These are phyloP conservation scores for Metrosideros polymorpha DNA, from an alignment of 441 rosid genomes.

Conservation along the genomic window DNA sequence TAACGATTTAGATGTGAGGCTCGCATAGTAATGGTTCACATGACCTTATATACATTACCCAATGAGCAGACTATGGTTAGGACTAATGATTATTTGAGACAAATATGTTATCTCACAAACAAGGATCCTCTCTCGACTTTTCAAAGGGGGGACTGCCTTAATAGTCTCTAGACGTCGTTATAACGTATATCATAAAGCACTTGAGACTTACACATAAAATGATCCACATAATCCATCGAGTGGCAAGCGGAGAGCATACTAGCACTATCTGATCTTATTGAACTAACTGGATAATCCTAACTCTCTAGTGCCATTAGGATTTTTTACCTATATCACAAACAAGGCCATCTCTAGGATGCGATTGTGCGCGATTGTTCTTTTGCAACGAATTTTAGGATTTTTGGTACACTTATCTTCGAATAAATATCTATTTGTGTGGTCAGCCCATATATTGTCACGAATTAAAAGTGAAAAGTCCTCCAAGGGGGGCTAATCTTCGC, in stretches of 20 bases:
- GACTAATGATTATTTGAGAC: not conserved
- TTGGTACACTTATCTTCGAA: no score
- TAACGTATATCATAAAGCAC: not conserved
- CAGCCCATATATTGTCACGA: no score
- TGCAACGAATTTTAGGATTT: no score
- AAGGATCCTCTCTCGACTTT: not conserved
- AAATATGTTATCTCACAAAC: not conserved
- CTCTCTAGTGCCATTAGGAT: fast-evolving
- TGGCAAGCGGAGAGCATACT: not conserved
- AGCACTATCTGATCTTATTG: not conserved
- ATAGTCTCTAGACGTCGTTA: not conserved
- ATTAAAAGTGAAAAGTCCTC: no score
- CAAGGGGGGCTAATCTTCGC: no score
- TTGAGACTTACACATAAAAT: not conserved
- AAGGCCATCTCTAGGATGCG: no score
- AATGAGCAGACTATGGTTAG: not conserved
- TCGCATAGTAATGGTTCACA: fast-evolving
- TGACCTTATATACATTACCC: not conserved
- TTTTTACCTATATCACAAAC: no score
- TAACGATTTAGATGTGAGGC: not conserved
- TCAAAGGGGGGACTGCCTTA: not conserved
- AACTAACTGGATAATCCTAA: not conserved
- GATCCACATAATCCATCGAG: not conserved
- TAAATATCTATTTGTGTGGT: no score
- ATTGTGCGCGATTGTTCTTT: no score